Evolutionary conservation across 2,329 filamentous ascomycete species (phyloP).

Genomic region (Cyanodermella asteris): DNA sequence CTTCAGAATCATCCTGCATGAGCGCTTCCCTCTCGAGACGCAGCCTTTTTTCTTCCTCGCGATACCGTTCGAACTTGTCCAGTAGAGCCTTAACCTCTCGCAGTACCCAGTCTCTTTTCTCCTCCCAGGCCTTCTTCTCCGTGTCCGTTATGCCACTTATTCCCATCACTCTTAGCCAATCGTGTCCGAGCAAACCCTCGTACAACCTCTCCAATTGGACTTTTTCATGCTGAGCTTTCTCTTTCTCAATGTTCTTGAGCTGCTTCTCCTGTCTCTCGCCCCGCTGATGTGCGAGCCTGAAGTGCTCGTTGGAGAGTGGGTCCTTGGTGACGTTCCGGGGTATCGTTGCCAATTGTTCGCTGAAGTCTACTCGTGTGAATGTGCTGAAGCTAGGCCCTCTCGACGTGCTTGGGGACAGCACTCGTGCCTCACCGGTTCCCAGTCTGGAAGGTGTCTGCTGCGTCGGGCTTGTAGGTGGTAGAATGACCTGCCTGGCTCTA

Average conservation of each 20-base stretch:
- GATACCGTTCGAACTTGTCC: conserved; percentile 75
- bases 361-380: conserved; percentile 16
- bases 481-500: conserved; percentile 1
- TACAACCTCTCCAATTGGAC: conserved; percentile 44
- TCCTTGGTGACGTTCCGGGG: conserved; percentile 21
- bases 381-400: conserved; percentile 21
- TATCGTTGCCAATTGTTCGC: too few relatives aligned
- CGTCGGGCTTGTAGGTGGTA: conserved; percentile 1
- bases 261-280: conserved; percentile 46
- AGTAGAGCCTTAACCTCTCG: conserved; percentile 60
- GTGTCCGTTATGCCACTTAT: conserved; percentile 67
- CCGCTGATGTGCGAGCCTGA: conserved; percentile 35
- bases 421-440: conserved; percentile 4
- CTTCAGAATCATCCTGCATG: conserved; percentile 26
- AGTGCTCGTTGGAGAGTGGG: conserved; percentile 33
- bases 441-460: background rate
- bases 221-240: conserved; percentile 44
- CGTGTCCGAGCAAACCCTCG: conserved; percentile 68
- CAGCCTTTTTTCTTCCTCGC: conserved; percentile 66
- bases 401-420: conserved; percentile 15
- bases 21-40: conserved; percentile 54
- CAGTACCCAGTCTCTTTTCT: conserved; percentile 68
- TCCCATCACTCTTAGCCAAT: conserved; percentile 85
- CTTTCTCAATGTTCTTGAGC: conserved; percentile 44
- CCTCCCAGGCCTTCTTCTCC: conserved; percentile 69